Evolutionary conservation across 768 basidiomycete species (phyloP).

Genomic region (Hemileccinum impolitum): DNA sequence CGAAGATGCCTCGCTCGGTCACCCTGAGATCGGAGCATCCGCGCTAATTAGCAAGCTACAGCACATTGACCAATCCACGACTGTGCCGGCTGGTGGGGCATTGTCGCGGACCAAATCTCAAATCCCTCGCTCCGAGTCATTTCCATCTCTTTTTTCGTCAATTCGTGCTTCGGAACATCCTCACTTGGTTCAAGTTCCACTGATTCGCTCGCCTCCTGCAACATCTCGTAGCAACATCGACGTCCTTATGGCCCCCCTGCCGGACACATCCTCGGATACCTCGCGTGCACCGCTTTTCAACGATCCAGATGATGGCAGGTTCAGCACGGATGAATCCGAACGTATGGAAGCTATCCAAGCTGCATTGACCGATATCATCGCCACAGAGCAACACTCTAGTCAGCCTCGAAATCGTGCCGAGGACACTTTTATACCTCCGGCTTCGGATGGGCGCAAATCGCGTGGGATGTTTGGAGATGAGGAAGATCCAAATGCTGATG

Average conservation of each 20-base stretch:
- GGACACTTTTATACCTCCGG: constrained; percentile 5
- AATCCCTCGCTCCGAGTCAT: constrained; percentile 36
- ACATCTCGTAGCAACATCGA: constrained; percentile 56
- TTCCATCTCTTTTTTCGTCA: constrained; percentile 28
- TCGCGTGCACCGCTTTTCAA: constrained; percentile 76
- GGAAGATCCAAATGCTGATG: constrained; percentile 37
- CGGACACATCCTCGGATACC: constrained; percentile 48
- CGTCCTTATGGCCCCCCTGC: constrained; percentile 73
- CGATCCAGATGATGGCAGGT: constrained; percentile 62
- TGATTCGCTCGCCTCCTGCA: constrained; percentile 16
- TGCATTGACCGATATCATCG: constrained; percentile 94
- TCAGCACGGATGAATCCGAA: constrained; percentile 62
- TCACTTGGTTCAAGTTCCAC: constrained; percentile 16
- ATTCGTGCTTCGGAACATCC: constrained; percentile 14
- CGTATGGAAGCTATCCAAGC: constrained; percentile 97
- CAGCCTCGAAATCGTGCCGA: constrained; percentile 14
- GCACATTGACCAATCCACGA: constrained; percentile 11
- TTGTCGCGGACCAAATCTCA: constrained; percentile 8
- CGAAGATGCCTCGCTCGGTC: constrained; percentile 53
- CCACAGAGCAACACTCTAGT: constrained; percentile 61
- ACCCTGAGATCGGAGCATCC: constrained; percentile 5
- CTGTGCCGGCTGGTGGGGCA: not conserved
- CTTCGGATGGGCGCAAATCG: constrained; percentile 13
- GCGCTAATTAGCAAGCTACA: constrained; percentile 2
- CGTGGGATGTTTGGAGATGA: constrained; percentile 38